phyloP scores from a whole-genome alignment of 108 stramenopile genomes.

The Cyclotella kingstonii region DNA sequence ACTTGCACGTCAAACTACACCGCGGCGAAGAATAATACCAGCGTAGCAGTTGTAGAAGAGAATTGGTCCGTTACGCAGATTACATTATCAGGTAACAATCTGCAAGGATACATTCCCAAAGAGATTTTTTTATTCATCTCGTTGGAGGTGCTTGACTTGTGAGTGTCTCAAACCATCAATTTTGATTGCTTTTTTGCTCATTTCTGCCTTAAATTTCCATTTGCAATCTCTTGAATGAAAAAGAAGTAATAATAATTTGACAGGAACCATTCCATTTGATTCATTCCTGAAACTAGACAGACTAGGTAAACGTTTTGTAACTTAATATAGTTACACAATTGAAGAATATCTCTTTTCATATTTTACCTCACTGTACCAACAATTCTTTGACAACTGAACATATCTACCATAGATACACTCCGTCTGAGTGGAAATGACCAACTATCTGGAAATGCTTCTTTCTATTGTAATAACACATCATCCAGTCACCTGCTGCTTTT shows the following conservation, averaged over 20 bases:
- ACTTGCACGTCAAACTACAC: slow-evolving; percentile 29
- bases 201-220: background rate
- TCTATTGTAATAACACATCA: slow-evolving; percentile 1
- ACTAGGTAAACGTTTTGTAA: slow-evolving; percentile 23
- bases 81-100: background rate
- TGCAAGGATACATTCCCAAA: slow-evolving; percentile 5
- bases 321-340: background rate
- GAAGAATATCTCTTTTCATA: background rate
- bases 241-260: slow-evolving; percentile 18
- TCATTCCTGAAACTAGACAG: slow-evolving; percentile 6
- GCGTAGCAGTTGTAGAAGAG: slow-evolving; percentile 24
- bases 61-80: slow-evolving; percentile 12
- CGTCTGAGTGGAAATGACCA: slow-evolving; percentile 10
- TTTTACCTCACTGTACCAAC: background rate
- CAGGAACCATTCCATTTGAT: slow-evolving; percentile 20
- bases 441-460: slow-evolving; percentile 5
- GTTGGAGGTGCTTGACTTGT: slow-evolving; percentile 23
- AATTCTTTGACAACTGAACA: background rate
- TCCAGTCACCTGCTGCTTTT: background rate
- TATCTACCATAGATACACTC: slow-evolving; percentile 10
- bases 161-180: background rate
- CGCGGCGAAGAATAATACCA: background rate
- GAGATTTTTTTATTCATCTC: slow-evolving; percentile 4
- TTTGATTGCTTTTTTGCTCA: background rate
- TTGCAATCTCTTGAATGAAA: background rate